phyloP scores from a whole-genome alignment of 768 basidiomycete species.

The Coprinellus micaceus region DNA sequence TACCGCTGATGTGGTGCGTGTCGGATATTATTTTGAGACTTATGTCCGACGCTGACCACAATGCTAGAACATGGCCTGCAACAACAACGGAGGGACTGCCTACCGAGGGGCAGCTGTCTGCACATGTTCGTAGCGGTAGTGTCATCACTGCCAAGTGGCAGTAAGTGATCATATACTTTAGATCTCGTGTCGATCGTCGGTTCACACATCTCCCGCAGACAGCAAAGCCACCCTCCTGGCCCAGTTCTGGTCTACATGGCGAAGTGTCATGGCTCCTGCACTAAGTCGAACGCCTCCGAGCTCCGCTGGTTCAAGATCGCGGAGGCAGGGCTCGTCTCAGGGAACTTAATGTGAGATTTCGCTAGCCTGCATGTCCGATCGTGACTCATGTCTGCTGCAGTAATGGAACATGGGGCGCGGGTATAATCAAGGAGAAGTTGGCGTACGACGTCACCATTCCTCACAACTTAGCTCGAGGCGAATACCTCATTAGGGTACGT shows the following conservation, averaged over 20 bases:
- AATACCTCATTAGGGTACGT: conserved; percentile 34
- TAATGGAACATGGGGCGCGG: conserved; percentile 27
- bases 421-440: conserved; percentile 24
- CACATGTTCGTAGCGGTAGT: conserved; percentile 30
- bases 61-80: conserved; percentile 29
- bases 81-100: conserved; percentile 34
- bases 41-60: not conserved
- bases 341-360: conserved; percentile 23
- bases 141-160: conserved; percentile 32
- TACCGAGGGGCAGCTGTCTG: conserved; percentile 27
- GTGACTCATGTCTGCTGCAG: not conserved
- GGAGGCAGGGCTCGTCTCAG: conserved; percentile 29
- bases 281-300: conserved; percentile 26
- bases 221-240: conserved; percentile 31
- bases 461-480: conserved; percentile 27
- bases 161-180: conserved; percentile 15
- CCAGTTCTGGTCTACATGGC: conserved; percentile 37
- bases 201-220: conserved; percentile 14
- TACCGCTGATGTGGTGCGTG: conserved; percentile 17
- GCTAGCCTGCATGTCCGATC: not conserved
- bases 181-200: not conserved
- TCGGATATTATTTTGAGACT: not conserved
- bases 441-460: conserved; percentile 31
- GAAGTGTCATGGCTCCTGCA: conserved; percentile 29
- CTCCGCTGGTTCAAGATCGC: conserved; percentile 38